These are phyloP conservation scores for Ophiosphaerella narmari DNA, from an alignment of 2,329 filamentous ascomycete species.

Conservation along the genomic window DNA sequence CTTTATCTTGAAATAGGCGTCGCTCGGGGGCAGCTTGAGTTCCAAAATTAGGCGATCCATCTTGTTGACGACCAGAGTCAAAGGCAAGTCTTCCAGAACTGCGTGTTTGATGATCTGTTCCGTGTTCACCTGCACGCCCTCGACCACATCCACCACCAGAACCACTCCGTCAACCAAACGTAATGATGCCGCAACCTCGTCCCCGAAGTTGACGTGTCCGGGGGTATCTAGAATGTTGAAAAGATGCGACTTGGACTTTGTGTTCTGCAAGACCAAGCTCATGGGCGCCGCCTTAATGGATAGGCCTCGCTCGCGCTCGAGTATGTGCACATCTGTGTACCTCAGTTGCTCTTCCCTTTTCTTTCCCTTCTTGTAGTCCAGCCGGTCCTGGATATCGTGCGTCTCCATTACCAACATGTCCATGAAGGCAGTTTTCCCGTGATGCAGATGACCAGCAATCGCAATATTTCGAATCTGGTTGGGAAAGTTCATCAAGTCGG, in stretches of 20 bases:
- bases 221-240: conserved; percentile 96
- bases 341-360: conserved; percentile 86
- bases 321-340: conserved; percentile 89
- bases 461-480: conserved; percentile 93
- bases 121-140: conserved; percentile 98
- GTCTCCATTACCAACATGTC: conserved; percentile 98
- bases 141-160: conserved; percentile 91
- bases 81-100: conserved; percentile 82
- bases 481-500: conserved; percentile 93
- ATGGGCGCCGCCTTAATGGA: conserved; percentile 94
- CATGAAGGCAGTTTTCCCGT: conserved; percentile 98
- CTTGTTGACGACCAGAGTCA: conserved; percentile 94
- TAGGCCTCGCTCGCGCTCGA: conserved; percentile 86
- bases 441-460: conserved; percentile 89
- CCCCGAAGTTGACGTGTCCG: conserved; percentile 97
- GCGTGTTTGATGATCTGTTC: conserved; percentile 98
- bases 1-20: conserved; percentile 98
- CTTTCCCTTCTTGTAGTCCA: conserved; percentile 80
- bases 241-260: conserved; percentile 91
- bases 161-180: conserved; percentile 90
- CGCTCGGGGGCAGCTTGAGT: conserved; percentile 87
- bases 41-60: conserved; percentile 95
- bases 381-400: conserved; percentile 78
- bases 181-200: conserved; percentile 89
- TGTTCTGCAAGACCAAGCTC: conserved; percentile 86